Percentiles rank a stretch among this genome's conserved stretches.
These are phyloP conservation scores for Cantharellus cinnabarinus DNA, from an alignment of 768 basidiomycete genomes.

Conservation along the genomic window DNA sequence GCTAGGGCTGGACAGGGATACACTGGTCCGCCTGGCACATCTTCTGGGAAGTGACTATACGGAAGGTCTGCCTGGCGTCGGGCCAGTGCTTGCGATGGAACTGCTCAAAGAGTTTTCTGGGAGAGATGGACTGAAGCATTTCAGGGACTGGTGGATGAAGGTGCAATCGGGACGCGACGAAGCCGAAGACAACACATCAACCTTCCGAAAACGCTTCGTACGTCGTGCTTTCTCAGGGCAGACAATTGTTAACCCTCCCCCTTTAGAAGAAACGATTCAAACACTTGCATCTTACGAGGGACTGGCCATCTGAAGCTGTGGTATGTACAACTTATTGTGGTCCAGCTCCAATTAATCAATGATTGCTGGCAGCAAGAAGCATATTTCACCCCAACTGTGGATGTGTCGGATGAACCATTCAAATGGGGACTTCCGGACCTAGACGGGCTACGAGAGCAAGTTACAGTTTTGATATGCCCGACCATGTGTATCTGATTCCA, in stretches of 20 bases:
- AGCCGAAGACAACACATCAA: slow-evolving; percentile 45
- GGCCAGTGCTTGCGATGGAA: slow-evolving; percentile 94
- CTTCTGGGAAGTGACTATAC: slow-evolving; percentile 94
- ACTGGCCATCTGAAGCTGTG: slow-evolving; percentile 88
- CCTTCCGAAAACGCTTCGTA: slow-evolving; percentile 73
- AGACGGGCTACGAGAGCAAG: slow-evolving; percentile 68
- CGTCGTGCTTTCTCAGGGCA: slow-evolving; percentile 17
- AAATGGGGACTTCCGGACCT: slow-evolving; percentile 97
- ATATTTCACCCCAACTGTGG: slow-evolving; percentile 80
- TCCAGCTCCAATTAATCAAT: not conserved
- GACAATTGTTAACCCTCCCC: not conserved
- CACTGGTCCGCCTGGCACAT: slow-evolving; percentile 76
- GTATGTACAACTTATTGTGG: slow-evolving; percentile 26
- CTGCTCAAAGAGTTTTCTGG: slow-evolving; percentile 85
- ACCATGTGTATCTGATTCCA: too few relatives aligned
- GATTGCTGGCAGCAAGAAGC: slow-evolving; percentile 40
- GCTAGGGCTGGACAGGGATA: slow-evolving; percentile 67
- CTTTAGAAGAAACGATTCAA: slow-evolving; percentile 77
- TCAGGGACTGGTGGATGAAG: slow-evolving; percentile 85
- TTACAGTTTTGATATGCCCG: slow-evolving; percentile 8
- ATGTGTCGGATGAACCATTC: slow-evolving; percentile 81
- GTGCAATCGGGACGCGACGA: slow-evolving; percentile 82
- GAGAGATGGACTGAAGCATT: slow-evolving; percentile 59
- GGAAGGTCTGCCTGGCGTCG: slow-evolving; percentile 77
- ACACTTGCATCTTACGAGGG: slow-evolving; percentile 50